Evolutionary conservation across 2,329 filamentous ascomycete genomes (phyloP).

Genomic region (Xylariomycetidae sp.): DNA sequence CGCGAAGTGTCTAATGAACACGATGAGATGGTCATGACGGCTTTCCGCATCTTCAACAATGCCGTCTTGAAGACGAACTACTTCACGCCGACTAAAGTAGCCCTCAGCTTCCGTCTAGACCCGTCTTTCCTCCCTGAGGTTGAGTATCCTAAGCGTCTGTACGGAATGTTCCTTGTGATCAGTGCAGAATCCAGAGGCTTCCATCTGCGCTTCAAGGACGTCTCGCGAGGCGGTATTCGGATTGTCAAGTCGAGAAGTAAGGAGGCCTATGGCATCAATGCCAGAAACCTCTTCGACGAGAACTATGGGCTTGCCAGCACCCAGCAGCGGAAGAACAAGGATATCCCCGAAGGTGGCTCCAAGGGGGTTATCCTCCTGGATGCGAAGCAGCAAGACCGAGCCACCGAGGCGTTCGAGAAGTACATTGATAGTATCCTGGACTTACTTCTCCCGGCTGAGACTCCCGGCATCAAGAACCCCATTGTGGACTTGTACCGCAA

Average conservation of each 20-base stretch:
- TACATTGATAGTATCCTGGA: slow-evolving; percentile 99
- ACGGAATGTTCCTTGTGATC: slow-evolving; percentile 98
- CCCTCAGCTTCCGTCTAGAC: slow-evolving; percentile 90
- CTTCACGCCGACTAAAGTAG: slow-evolving; percentile 94
- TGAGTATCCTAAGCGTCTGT: slow-evolving; percentile 89
- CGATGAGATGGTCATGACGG: slow-evolving; percentile 95
- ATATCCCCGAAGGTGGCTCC: slow-evolving; percentile 95
- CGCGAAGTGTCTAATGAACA: slow-evolving; percentile 86
- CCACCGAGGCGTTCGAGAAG: slow-evolving; percentile 91
- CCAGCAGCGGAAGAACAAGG: slow-evolving; percentile 99
- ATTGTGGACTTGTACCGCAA: slow-evolving; percentile 94
- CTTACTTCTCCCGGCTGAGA: slow-evolving; percentile 79
- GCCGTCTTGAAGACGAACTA: slow-evolving; percentile 96
- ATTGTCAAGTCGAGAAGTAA: slow-evolving; percentile 98
- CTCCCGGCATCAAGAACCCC: slow-evolving; percentile 97
- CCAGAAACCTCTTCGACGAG: slow-evolving; percentile 92
- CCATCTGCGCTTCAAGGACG: slow-evolving; percentile 95
- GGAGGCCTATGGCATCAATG: slow-evolving; percentile 94
- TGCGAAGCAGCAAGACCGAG: slow-evolving; percentile 88
- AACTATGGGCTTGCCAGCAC: slow-evolving; percentile 98
- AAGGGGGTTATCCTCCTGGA: slow-evolving; percentile 97
- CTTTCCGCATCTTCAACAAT: slow-evolving; percentile 93
- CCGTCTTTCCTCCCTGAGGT: slow-evolving; percentile 81
- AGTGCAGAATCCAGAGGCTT: slow-evolving; percentile 95
- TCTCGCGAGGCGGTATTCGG: slow-evolving; percentile 92